These are phyloP conservation scores for Davidsoniella virescens DNA, from an alignment of 2,329 filamentous ascomycete genomes.

Conservation along the genomic window DNA sequence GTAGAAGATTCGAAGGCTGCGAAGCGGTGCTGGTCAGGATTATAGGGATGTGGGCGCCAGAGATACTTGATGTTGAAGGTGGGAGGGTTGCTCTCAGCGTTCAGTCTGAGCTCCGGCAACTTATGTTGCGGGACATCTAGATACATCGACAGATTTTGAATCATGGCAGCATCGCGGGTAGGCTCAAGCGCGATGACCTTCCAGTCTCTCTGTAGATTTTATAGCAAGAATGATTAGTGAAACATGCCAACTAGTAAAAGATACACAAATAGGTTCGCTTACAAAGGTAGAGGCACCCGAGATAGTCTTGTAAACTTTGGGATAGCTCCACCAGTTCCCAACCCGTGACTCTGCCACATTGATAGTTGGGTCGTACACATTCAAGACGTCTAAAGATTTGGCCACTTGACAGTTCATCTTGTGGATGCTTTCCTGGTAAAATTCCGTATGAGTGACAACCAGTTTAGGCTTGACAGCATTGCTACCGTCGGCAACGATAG, in stretches of 20 bases:
- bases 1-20: too few species aligned
- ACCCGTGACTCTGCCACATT: neutral
- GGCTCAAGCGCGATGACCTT: too few species aligned
- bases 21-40: neutral
- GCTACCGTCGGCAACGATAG: neutral
- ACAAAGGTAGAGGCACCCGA: too few species aligned
- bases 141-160: too few species aligned
- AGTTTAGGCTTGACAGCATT: neutral
- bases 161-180: too few species aligned
- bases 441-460: neutral
- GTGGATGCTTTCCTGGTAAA: neutral
- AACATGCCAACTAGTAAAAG: too few species aligned
- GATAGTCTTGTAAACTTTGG: neutral
- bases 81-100: neutral
- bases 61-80: neutral
- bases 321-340: neutral
- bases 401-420: neutral
- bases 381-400: neutral
- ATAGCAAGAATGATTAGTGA: too few species aligned
- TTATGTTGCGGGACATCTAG: too few species aligned
- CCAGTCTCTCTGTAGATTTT: too few species aligned
- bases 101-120: too few species aligned
- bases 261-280: too few species aligned
- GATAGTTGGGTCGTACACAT: slow-evolving; percentile 1
- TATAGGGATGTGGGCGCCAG: neutral